Evolutionary conservation across 2,329 filamentous ascomycete genomes (phyloP).

Genomic region (Fusarium multiceps): DNA sequence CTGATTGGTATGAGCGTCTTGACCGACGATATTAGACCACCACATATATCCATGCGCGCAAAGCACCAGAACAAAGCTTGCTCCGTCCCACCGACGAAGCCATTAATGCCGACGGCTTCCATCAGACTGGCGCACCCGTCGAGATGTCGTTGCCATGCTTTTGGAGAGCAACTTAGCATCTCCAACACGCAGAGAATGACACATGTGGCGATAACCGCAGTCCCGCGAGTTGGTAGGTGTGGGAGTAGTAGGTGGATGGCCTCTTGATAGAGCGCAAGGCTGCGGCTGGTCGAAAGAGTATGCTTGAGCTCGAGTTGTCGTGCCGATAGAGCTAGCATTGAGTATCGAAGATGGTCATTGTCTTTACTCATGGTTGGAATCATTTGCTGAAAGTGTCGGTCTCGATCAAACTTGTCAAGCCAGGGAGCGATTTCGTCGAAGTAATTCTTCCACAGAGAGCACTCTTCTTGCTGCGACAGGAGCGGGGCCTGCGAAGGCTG

Average conservation of each 20-base stretch:
- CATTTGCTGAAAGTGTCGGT: slow-evolving; percentile 60
- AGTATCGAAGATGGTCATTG: slow-evolving; percentile 58
- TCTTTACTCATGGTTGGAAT: slow-evolving; percentile 59
- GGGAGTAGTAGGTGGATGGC: slow-evolving; percentile 62
- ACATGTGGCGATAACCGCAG: slow-evolving; percentile 63
- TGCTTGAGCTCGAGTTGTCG: slow-evolving; percentile 61
- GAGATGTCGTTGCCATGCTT: slow-evolving; percentile 63
- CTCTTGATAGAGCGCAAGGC: slow-evolving; percentile 61
- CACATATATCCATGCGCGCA: slow-evolving; percentile 65
- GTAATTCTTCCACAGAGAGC: slow-evolving; percentile 55
- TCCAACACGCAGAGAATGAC: slow-evolving; percentile 66
- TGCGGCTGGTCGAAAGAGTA: slow-evolving; percentile 52
- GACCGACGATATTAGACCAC: slow-evolving; percentile 63
- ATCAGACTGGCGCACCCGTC: slow-evolving; percentile 64
- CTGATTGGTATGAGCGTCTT: slow-evolving; percentile 61
- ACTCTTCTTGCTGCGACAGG: slow-evolving; percentile 49
- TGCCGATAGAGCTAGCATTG: slow-evolving; percentile 63
- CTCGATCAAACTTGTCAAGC: slow-evolving; percentile 65
- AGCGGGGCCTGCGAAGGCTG: slow-evolving; percentile 28
- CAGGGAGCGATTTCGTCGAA: slow-evolving; percentile 56
- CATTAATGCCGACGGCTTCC: slow-evolving; percentile 62
- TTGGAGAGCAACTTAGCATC: slow-evolving; percentile 61
- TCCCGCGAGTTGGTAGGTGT: slow-evolving; percentile 58
- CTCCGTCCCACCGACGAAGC: slow-evolving; percentile 61
- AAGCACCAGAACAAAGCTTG: slow-evolving; percentile 67